Evolutionary conservation across 257 asterid genomes (phyloP), one percentile per base, ranked within the genome.

Genomic region (Forsythia viridissima): DNA sequence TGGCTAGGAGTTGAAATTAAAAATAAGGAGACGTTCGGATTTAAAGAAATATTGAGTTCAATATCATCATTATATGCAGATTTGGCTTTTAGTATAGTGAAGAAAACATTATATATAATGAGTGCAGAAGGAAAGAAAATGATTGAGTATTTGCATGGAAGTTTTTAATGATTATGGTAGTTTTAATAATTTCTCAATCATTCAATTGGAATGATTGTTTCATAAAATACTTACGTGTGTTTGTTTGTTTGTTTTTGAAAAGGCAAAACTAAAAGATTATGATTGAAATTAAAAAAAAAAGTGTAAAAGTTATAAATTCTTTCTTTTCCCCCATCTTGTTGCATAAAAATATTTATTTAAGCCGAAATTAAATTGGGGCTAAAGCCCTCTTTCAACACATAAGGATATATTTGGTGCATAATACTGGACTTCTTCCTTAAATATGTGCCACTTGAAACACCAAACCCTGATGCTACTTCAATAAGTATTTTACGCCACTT

Each of bases 141-240:
- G 70, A 63, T 63, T 63, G 66, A 63, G 70, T 30, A 63, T 63
- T 63, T 63, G 70, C 70, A 11, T 63, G 40, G 37, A 30, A 63
- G 70, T 21, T 59, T 61, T 63, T 63, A 63, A 21, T 30, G 70
- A 63, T 63, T 63, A 10, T 24, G 40, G 18, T 63, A 30, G 70
- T 63, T 21, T 4, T 63, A 24, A 63, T 63, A 10, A 24, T 5
- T 63, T 24, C 5, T 63, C 70, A 63, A 63, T 63, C 70, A 63
- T 63, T 63, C 70, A 3, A 30, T 9, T 30, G 70, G 69, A 63
- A 63, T 63, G 40, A 63, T 63, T 63, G 40, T 63, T 63, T 63
- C 40, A 21, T 2, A 30, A 63, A 61, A 61, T 63, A 63, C 70
- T 3, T 61, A 21, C 1, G 3, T 21, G 38, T 21, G 18, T 21